Conservation (phyloP, 306 rosid genomes). For the Chamaecrista fasciculata region DNA sequence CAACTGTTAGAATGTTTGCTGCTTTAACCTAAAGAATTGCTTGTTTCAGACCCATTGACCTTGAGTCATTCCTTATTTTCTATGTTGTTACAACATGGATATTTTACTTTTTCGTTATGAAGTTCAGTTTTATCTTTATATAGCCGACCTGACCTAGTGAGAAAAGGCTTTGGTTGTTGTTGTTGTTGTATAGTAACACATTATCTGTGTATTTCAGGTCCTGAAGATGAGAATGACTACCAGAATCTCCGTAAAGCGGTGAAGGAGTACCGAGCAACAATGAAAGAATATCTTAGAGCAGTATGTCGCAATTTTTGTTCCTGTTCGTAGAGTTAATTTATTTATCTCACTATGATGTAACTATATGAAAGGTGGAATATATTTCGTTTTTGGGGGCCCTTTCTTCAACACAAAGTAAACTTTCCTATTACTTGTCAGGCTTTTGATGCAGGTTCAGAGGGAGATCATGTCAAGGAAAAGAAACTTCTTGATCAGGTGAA, state of each 20-base stretch:
- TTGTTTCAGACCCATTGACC: conserved; percentile 4
- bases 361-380: background rate
- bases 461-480: conserved; percentile 52
- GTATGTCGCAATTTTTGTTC: conserved; percentile 47
- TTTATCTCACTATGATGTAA: conserved; percentile 17
- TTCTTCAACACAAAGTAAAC: conserved; percentile 33
- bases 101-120: conserved; percentile 11
- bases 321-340: conserved; percentile 13
- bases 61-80: conserved; percentile 1
- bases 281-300: conserved; percentile 72
- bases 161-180: no score
- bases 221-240: conserved; percentile 60
- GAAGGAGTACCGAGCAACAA: conserved; percentile 62
- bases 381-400: conserved; percentile 12
- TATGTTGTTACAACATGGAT: conserved; percentile 1
- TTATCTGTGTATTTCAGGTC: conserved; percentile 44
- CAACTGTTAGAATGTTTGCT: conserved; percentile 12
- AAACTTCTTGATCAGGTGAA: conserved; percentile 64
- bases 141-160: no score
- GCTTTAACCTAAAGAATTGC: conserved; percentile 14
- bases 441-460: conserved; percentile 60
- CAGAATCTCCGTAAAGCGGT: conserved; percentile 65
- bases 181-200: no score
- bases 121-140: conserved; percentile 10
- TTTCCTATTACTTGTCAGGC: conserved; percentile 56